A percentile compares a stretch with the other conserved stretches of the same genome.
Evolutionary conservation across 2,329 filamentous ascomycete genomes (phyloP).

Genomic region (Aspergillus eucalypticola): DNA sequence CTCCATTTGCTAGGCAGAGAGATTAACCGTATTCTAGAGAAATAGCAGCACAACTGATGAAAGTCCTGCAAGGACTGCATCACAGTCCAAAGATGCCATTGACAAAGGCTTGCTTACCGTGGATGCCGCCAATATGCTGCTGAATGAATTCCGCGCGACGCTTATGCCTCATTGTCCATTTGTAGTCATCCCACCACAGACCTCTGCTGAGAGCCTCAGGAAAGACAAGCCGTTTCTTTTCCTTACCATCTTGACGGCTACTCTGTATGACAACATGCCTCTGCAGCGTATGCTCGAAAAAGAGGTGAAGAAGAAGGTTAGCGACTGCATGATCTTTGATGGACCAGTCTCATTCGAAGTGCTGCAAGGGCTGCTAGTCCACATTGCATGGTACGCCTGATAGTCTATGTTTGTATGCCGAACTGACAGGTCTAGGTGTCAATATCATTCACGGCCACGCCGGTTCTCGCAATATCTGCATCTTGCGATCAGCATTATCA

Average conservation of each 20-base stretch:
- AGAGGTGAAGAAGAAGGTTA: conserved; percentile 34
- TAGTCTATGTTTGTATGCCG: not conserved
- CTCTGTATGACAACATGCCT: conserved; percentile 34
- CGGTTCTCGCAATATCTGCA: conserved; percentile 39
- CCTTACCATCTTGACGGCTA: conserved; percentile 34
- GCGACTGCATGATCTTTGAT: conserved; percentile 32
- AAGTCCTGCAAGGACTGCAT: not conserved
- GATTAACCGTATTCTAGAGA: not conserved
- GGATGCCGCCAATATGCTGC: conserved; percentile 23
- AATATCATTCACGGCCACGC: conserved; percentile 35
- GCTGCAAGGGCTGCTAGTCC: conserved; percentile 42
- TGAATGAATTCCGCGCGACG: conserved; percentile 34
- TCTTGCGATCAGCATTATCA: conserved; percentile 38
- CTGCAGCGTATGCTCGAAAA: conserved; percentile 36
- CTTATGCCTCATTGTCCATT: conserved; percentile 44
- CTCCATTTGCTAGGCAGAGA: not conserved
- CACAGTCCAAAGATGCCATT: conserved; percentile 20
- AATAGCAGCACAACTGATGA: not conserved
- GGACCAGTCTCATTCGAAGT: conserved; percentile 41
- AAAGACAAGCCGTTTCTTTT: conserved; percentile 38
- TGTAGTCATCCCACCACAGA: conserved; percentile 31
- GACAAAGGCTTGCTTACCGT: conserved; percentile 18
- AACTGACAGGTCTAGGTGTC: conserved; percentile 26
- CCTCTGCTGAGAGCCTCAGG: conserved; percentile 30
- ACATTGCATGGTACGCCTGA: conserved; percentile 35